Base-by-base conservation (phyloP, 2,329 filamentous ascomycete species). In the Botrytis pseudocinerea region DNA sequence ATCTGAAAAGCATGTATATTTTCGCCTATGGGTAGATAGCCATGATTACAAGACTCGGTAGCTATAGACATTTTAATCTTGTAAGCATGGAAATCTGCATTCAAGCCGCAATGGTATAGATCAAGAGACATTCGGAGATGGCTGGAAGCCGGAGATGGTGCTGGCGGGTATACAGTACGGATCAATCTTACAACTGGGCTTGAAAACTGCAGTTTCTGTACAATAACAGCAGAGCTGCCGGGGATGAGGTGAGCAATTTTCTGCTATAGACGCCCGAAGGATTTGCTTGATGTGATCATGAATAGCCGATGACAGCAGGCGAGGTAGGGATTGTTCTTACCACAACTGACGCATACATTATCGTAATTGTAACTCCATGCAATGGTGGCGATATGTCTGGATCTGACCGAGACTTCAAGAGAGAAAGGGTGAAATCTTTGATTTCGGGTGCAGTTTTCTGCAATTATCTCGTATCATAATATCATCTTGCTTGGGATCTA, bases 231-330 rank as follows among this genome's bases (percentile, higher is more conserved):
- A 16, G 7, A 22, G 12, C 42, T 25, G 20, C 25, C 9, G 28
- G 32, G 14, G 64, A 54, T 51, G 46, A 66, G 46, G 32, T 54
- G 14, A 40, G 46, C 25, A 14, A n/a, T 54, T 12, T 12, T 68
- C 46, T 40, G n/a, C 32, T 28, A 14, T 40, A 28, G 8, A 3
- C 4, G 1, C 20, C 16, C 38, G 48, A 68, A 40, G 46, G 64
- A 68, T 68, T 51, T 66, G 16, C 46, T 54, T 28, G 32, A 66
- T 40, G 28, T 35, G 62, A 54, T 66, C 22, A 40, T 66, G 46
- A 54, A 20, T 9, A n/a, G 14, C 25, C 25, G 64, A 9, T 35
- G 46, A 54, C 16, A 18, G 28, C 35, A 68, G 64, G 46, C 32
- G 46, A 54, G 64, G 32, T 51, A 66, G 32, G 44, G 63, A 14